A percentile compares a stretch with the other conserved stretches of the same genome.
phyloP scores from a whole-genome alignment of 345 rosid species.

The Mangifera indica region DNA sequence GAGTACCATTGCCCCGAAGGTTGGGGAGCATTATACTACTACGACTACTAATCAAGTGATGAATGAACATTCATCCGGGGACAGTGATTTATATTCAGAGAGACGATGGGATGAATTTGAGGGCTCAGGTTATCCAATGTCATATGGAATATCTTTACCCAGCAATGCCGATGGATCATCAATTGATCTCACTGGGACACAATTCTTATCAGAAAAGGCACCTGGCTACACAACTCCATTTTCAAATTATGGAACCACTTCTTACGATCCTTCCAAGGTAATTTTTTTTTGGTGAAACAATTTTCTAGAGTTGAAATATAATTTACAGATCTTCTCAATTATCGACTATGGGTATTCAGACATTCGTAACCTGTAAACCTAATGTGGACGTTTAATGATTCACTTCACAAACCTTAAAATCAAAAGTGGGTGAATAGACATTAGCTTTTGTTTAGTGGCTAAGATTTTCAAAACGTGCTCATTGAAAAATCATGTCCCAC shows the following conservation, averaged over 20 bases:
- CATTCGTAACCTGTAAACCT: too few species aligned
- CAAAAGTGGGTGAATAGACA: too few species aligned
- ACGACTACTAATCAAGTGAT: slow-evolving; percentile 21
- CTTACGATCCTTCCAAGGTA: slow-evolving; percentile 76
- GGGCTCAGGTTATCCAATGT: slow-evolving; percentile 43
- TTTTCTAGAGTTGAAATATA: too few species aligned
- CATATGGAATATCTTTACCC: slow-evolving; percentile 37
- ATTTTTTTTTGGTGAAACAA: neutral
- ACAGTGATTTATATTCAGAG: slow-evolving; percentile 44
- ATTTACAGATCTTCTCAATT: too few species aligned
- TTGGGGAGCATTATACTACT: slow-evolving; percentile 49
- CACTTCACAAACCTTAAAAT: too few species aligned
- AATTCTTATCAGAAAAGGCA: slow-evolving; percentile 50
- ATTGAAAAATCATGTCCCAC: too few species aligned
- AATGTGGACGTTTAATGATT: too few species aligned
- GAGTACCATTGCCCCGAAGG: slow-evolving; percentile 49
- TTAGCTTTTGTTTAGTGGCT: too few species aligned
- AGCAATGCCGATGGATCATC: slow-evolving; percentile 34
- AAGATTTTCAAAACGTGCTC: too few species aligned
- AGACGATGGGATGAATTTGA: slow-evolving; percentile 52
- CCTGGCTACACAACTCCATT: slow-evolving; percentile 44
- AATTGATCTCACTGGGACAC: slow-evolving; percentile 28
- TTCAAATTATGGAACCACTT: slow-evolving; percentile 37
- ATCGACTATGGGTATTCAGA: too few species aligned
- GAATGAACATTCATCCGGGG: slow-evolving; percentile 44